Conservation (phyloP, 1,139 yeast genomes). For the Blastobotrys persicus region DNA sequence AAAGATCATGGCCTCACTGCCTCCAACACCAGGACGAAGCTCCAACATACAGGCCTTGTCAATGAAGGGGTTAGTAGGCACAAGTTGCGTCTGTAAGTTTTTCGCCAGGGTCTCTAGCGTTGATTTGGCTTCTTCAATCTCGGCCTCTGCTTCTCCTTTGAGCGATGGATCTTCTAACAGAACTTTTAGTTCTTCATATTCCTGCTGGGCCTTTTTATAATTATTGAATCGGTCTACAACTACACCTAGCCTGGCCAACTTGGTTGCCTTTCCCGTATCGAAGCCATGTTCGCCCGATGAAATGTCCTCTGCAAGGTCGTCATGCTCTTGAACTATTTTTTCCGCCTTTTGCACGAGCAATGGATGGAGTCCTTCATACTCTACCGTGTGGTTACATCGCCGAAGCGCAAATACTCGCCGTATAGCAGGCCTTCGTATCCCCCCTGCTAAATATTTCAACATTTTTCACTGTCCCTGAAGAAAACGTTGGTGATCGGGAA, state of each 20-base stretch:
- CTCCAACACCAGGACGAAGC: conserved; percentile 94
- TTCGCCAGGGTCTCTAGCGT: conserved; percentile 34
- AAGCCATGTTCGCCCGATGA: conserved; percentile 45
- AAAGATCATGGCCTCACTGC: conserved; percentile 87
- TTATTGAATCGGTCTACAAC: conserved; percentile 53
- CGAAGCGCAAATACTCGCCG: neutral
- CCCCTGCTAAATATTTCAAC: neutral
- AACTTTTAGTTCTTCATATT: conserved; percentile 37
- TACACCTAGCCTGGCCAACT: conserved; percentile 53
- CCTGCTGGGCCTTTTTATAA: conserved; percentile 41
- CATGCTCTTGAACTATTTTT: conserved; percentile 49
- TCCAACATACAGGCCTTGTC: conserved; percentile 81
- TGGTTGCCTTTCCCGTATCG: conserved; percentile 55
- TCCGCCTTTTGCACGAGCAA: conserved; percentile 51
- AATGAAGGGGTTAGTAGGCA: conserved; percentile 76
- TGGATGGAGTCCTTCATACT: conserved; percentile 25
- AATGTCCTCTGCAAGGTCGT: conserved; percentile 43
- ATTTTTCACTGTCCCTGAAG: neutral
- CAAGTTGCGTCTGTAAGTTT: conserved; percentile 53
- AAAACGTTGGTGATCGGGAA: neutral
- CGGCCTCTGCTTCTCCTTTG: conserved; percentile 45
- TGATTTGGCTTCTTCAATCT: conserved; percentile 44
- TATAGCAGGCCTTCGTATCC: neutral
- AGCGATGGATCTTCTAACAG: conserved; percentile 41
- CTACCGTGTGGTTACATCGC: conserved; percentile 1